Evolutionary conservation across 2,329 filamentous ascomycete species (phyloP), one percentile per base, ranked within the genome.

Genomic region (Cladobotryum mycophilum): DNA sequence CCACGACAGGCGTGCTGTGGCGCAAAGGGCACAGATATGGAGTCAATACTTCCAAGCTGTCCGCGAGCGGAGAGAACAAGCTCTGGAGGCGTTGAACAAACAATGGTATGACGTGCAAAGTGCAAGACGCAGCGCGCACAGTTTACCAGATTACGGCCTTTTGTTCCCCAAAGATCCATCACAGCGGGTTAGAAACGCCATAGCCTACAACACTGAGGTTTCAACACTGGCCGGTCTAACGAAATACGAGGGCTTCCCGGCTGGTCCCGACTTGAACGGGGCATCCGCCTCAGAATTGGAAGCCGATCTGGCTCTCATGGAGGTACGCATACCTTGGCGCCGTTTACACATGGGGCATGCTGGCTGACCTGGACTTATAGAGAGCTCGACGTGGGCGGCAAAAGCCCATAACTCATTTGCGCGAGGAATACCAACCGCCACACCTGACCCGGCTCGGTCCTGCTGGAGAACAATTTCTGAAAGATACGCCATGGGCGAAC

Each of bases 211-310:
- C 66, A 88, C 86, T 57, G 93, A 99, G 66, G 91, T 99, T 4
- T 95, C 91, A 0, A 82, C 96, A 25, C 73, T 99, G 51, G 85
- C 91, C 5, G 92, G 92, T 36, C 78, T 97, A 47, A 91, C 92
- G 35, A 97, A 96, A 70, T 91, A 96, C 66, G 85, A 95, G 62
- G 93, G 93, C 20, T 99, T 99, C 70, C 93, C 93, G 35, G 91
- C 92, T 33, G 93, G 91, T n/a, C 93, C 93, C 17, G 79, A 88
- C 34, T 85, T 99, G 69, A 76, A 76, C 52, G 80, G 87, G 40
- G 87, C 88, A 22, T 84, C 85, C 36, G 69, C 79, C 18, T 74
- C 79, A 11, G 89, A 96, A 62, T 70, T 93, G 43, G 89, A 96
- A 49, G 86, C 92, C 45, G 93, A 99, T 70, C 75, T 97, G 56